Evolutionary conservation across 345 rosid genomes (phyloP).

Genomic region (Pistacia integerrima): DNA sequence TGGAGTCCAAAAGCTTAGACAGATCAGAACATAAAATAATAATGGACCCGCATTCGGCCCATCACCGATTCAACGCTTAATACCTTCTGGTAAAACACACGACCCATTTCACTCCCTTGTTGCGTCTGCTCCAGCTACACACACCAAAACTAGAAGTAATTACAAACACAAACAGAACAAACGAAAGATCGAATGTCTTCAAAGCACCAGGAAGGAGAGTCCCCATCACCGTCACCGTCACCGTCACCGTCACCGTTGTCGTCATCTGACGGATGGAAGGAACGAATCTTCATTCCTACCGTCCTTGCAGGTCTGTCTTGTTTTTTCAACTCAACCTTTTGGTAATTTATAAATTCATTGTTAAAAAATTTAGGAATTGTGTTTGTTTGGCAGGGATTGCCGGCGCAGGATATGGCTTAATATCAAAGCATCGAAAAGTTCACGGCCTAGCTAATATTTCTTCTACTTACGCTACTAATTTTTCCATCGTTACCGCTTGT

Average conservation of each 20-base stretch:
- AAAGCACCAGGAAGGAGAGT: conserved; percentile 14
- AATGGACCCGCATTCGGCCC: not conserved
- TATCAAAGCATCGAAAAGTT: conserved; percentile 60
- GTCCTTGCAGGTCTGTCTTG: conserved; percentile 59
- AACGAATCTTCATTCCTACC: conserved; percentile 56
- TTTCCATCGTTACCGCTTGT: conserved; percentile 69
- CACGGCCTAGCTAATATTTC: conserved; percentile 67
- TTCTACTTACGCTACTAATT: conserved; percentile 64
- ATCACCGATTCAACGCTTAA: not conserved
- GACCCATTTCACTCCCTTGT: not conserved
- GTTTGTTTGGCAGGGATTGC: conserved; percentile 43
- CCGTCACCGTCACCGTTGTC: conserved; percentile 30
- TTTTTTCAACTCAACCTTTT: too few relatives aligned
- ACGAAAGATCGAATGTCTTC: conserved; percentile 39
- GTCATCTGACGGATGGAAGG: conserved; percentile 50
- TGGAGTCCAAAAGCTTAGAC: too few relatives aligned
- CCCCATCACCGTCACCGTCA: conserved; percentile 32
- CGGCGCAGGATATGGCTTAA: conserved; percentile 73
- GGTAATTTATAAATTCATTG: too few relatives aligned
- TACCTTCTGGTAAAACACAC: not conserved
- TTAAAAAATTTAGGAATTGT: not conserved
- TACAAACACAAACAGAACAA: too few relatives aligned
- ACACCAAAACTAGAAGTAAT: too few relatives aligned
- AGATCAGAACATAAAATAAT: too few relatives aligned
- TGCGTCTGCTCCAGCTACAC: not conserved